Percentiles rank a stretch among this genome's conserved stretches.
Evolutionary conservation across 129 eudicot genomes (phyloP).

Genomic region (Ambrosia artemisiifolia): DNA sequence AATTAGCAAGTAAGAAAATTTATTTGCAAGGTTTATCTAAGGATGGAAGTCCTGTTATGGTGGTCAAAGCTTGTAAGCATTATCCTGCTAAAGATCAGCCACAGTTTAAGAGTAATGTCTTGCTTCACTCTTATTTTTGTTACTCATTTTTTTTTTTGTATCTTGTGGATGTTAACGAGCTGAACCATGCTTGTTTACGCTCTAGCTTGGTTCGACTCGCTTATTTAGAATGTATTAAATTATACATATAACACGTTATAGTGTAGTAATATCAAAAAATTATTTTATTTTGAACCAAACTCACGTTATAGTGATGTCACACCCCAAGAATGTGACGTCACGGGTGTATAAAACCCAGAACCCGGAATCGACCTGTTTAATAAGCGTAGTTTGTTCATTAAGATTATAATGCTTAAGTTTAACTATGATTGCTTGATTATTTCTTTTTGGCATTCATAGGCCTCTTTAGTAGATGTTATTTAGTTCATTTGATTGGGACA

Average conservation of each 20-base stretch:
- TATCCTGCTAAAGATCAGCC: slow-evolving; percentile 62
- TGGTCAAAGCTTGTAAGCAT: slow-evolving; percentile 55
- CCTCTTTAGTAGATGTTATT: neutral
- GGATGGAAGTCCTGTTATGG: slow-evolving; percentile 41
- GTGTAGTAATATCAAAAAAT: no score
- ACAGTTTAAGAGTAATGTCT: slow-evolving; percentile 69
- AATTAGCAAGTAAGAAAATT: slow-evolving; percentile 43
- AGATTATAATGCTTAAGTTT: slow-evolving; percentile 15
- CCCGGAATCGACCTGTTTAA: no score
- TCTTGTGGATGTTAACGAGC: no score
- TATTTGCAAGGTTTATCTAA: slow-evolving; percentile 61
- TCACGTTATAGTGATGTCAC: no score
- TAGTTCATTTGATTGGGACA: slow-evolving; percentile 12
- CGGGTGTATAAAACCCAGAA: no score
- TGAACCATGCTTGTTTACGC: no score
- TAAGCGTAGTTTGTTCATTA: slow-evolving; percentile 4
- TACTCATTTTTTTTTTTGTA: neutral
- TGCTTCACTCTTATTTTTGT: neutral
- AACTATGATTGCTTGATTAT: slow-evolving; percentile 4
- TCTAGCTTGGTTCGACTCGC: no score
- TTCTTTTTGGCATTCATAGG: slow-evolving; percentile 12
- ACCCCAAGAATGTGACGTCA: no score
- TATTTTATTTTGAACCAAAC: no score
- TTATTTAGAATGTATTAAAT: no score
- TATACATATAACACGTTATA: no score